phyloP scores from a whole-genome alignment of 768 basidiomycete genomes.

The Serendipita sp. region DNA sequence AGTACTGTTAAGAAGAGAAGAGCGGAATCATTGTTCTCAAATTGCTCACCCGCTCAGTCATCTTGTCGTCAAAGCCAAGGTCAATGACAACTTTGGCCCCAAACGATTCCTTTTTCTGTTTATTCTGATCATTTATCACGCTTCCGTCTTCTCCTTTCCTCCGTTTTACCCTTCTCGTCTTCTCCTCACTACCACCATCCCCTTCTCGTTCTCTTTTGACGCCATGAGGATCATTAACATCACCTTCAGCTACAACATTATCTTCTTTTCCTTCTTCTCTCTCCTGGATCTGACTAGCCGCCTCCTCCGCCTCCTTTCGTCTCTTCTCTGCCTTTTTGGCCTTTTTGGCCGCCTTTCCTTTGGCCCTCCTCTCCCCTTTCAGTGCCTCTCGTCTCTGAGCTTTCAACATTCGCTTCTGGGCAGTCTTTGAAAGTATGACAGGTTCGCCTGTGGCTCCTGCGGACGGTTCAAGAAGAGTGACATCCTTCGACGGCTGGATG shows the following conservation, averaged over 20 bases:
- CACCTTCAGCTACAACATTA: slow-evolving; percentile 10
- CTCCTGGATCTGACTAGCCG: background rate
- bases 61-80: slow-evolving; percentile 81
- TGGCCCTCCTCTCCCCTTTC: slow-evolving; percentile 60
- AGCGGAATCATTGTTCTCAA: background rate
- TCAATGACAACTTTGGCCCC: slow-evolving; percentile 66
- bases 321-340: slow-evolving; percentile 54
- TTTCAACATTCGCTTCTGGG: slow-evolving; percentile 60
- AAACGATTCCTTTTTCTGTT: slow-evolving; percentile 22
- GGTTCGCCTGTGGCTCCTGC: too few species aligned
- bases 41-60: slow-evolving; percentile 72
- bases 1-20: background rate
- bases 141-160: slow-evolving; percentile 10
- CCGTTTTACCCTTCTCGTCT: slow-evolving; percentile 7
- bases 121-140: slow-evolving; percentile 17
- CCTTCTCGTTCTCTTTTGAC: slow-evolving; percentile 14
- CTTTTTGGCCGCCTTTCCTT: slow-evolving; percentile 41
- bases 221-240: slow-evolving; percentile 5
- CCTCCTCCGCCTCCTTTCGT: slow-evolving; percentile 14
- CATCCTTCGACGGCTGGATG: too few species aligned
- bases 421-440: slow-evolving; percentile 49
- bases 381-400: slow-evolving; percentile 44
- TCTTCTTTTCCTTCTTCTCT: slow-evolving; percentile 6
- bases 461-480: too few species aligned
- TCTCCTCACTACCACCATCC: slow-evolving; percentile 11